Conservation (phyloP, 2,329 filamentous ascomycete genomes). For the Ophiostoma australiae region DNA sequence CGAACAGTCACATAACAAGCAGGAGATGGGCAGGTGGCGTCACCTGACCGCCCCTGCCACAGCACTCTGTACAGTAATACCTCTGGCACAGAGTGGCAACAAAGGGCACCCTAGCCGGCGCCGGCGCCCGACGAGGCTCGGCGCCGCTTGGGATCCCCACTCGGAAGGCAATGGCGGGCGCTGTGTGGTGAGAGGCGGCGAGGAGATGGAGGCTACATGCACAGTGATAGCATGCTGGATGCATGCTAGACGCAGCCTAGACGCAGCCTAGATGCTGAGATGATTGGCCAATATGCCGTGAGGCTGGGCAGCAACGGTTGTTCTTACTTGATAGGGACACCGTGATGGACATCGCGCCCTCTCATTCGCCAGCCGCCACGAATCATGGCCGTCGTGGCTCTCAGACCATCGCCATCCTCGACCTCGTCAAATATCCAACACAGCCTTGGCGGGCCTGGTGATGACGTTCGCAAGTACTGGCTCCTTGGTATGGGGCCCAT, state of each 20-base stretch:
- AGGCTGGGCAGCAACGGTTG: conserved; percentile 9
- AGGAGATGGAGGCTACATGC: neutral
- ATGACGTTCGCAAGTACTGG: conserved; percentile 12
- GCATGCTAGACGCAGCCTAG: no score
- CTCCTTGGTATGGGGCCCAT: conserved; percentile 3
- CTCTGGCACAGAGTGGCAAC: neutral
- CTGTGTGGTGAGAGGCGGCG: neutral
- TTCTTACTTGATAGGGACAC: neutral
- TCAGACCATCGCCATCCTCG: neutral
- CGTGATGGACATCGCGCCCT: neutral
- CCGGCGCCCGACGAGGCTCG: conserved; percentile 18
- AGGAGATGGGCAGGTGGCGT: neutral
- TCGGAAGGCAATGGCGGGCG: conserved; percentile 2
- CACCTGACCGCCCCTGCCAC: conserved; percentile 1
- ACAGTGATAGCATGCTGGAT: neutral
- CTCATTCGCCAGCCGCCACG: neutral
- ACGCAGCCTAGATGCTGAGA: no score
- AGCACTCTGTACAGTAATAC: neutral
- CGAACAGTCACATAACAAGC: neutral
- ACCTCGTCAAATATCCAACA: conserved; percentile 5
- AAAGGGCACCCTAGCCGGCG: conserved; percentile 6
- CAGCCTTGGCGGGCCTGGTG: conserved; percentile 12
- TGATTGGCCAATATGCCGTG: neutral
- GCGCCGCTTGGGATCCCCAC: conserved; percentile 17
- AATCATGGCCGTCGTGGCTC: neutral